Base-by-base conservation (phyloP, 257 asterid species). In the Echium plantagineum region DNA sequence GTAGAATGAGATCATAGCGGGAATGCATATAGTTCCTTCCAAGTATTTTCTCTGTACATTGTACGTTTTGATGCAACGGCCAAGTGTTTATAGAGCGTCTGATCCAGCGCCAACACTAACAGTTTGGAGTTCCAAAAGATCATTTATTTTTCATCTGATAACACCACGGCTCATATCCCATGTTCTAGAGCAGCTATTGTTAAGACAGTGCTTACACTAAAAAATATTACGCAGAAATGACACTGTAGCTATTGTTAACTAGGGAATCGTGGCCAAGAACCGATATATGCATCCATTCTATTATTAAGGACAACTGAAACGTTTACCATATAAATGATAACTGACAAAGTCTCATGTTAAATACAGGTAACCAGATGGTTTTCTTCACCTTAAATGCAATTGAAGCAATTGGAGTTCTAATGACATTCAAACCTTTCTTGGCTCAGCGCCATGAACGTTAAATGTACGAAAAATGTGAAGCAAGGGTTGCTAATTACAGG, bases 371-470 rank as follows among this genome's bases (percentile, higher is more conserved):
- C 28, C 72, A 64, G 21, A 62, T 70, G 55, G 79, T 74, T 4
- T 74, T 74, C 71, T 74, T 74, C 75, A 55, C 67, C 60, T 61
- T 74, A 68, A 74, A 74, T 60, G 54, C 64, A 5, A 20, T 74
- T 2, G 73, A 63, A 48, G 73, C 73, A 51, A 21, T 74, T 60
- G 79, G 76, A 19, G 71, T 70, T 16, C 42, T 70, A 65, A 3
- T 52, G 26, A 74, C 79, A 31, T 67, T 70, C 73, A 70, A 60
- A 67, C 76, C 76, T 52, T 74, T 70, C 38, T 61, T 74, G 49
- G 66, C 59, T 57, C 60, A 21, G 46, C 30, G 55, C 16, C 42
- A 49, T 35, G 46, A 35, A 9, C 12, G 46, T 35, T 35, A 3
- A 35, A 35, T 35, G 1, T 8, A 1, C 7, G 2, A 35, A 35